Percentiles rank a stretch among this genome's conserved stretches.
Evolutionary conservation across 1,284 basidiomycete species (phyloP).

Genomic region (Cystobasidiaceae sp.): DNA sequence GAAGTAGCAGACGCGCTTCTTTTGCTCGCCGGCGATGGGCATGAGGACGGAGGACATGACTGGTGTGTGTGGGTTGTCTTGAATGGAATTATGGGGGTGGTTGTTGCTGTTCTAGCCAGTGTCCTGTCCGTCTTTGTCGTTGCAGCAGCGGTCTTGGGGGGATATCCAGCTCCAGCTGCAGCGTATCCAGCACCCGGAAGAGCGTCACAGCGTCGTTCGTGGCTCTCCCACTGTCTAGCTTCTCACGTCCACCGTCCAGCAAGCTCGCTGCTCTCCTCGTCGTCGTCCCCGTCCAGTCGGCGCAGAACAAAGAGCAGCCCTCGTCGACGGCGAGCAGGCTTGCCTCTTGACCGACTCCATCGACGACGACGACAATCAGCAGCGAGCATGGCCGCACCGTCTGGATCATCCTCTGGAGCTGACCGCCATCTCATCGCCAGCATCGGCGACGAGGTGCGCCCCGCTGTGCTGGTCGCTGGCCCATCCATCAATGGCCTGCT

Average conservation of each 20-base stretch:
- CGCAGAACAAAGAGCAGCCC: too few species aligned
- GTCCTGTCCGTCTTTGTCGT: neutral
- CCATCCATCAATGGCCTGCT: neutral
- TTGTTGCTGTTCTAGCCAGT: neutral
- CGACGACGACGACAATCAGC: constrained; percentile 8
- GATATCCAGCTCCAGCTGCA: too few species aligned
- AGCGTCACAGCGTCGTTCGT: too few species aligned
- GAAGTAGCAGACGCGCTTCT: constrained; percentile 46
- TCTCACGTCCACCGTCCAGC: too few species aligned
- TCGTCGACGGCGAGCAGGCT: too few species aligned
- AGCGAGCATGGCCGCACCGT: constrained; percentile 46
- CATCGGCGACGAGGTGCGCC: constrained; percentile 83
- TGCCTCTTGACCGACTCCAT: neutral
- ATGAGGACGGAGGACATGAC: constrained; percentile 27
- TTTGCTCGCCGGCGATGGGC: constrained; percentile 29
- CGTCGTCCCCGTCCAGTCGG: too few species aligned
- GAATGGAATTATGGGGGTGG: neutral
- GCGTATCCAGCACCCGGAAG: neutral
- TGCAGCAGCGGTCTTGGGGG: too few species aligned
- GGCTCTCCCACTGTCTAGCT: too few species aligned
- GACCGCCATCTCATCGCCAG: constrained; percentile 83
- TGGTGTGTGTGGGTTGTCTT: neutral
- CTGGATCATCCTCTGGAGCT: constrained; percentile 55
- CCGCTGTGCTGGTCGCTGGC: neutral
- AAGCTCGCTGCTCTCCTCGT: too few species aligned